A percentile compares a stretch with the other conserved stretches of the same genome.
phyloP scores from a whole-genome alignment of 2,329 filamentous ascomycete species.

The Penicillium rolfsii region DNA sequence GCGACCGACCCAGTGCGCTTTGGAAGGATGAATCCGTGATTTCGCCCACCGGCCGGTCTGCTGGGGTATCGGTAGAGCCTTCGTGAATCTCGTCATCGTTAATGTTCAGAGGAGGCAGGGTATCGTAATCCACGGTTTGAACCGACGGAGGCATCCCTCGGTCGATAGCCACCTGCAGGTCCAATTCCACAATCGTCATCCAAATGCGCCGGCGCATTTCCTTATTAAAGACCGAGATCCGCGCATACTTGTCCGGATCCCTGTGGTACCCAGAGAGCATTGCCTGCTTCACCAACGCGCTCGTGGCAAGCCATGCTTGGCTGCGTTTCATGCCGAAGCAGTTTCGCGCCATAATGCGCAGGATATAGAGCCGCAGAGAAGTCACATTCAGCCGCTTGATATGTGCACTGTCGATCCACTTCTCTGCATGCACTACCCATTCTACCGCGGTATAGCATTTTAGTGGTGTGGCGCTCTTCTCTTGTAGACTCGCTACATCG shows the following conservation, averaged over 20 bases:
- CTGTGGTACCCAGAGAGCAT: constrained; percentile 59
- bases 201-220: constrained; percentile 59
- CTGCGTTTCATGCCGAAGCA: constrained; percentile 58
- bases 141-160: constrained; percentile 57
- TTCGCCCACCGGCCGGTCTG: constrained; percentile 35
- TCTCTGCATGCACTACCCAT: constrained; percentile 89
- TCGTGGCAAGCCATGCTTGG: constrained; percentile 56
- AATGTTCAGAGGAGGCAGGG: constrained; percentile 53
- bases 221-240: constrained; percentile 45
- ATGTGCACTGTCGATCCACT: constrained; percentile 78
- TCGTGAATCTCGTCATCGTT: constrained; percentile 55
- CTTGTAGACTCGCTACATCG: constrained; percentile 33
- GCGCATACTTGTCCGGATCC: constrained; percentile 39
- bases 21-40: constrained; percentile 46
- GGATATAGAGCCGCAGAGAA: constrained; percentile 56
- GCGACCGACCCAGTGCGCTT: constrained; percentile 34
- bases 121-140: constrained; percentile 52
- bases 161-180: constrained; percentile 60
- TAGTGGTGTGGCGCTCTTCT: constrained; percentile 33
- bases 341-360: constrained; percentile 56
- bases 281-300: constrained; percentile 56
- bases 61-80: constrained; percentile 35
- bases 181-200: constrained; percentile 60
- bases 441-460: constrained; percentile 51
- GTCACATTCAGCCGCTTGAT: constrained; percentile 57